Percentiles rank a stretch among this genome's conserved stretches.
Evolutionary conservation across 495 filamentous ascomycete species (phyloP).

Genomic region (Annulohypoxylon moriforme): DNA sequence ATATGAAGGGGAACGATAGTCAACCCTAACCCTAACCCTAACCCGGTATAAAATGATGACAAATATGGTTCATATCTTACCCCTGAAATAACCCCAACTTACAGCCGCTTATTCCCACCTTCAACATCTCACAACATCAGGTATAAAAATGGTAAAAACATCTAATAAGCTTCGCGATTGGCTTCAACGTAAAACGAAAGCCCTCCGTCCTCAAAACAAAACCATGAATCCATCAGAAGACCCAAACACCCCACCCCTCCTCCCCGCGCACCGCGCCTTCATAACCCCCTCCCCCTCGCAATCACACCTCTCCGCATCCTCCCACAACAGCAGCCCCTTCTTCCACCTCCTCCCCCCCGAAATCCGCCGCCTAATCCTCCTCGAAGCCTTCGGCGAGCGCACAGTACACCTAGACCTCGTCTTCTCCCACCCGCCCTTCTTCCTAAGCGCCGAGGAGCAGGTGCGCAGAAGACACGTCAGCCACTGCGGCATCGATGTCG

Average conservation of each 20-base stretch:
- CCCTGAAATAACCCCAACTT: neutral
- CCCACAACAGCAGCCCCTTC: constrained; percentile 13
- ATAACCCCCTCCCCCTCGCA: neutral
- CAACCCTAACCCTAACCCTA: neutral
- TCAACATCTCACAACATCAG: neutral
- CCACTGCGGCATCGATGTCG: neutral
- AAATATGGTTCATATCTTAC: neutral
- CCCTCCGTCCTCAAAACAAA: neutral
- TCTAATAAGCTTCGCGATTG: neutral
- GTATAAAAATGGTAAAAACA: neutral
- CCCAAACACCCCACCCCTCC: neutral
- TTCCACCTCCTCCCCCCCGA: constrained; percentile 30
- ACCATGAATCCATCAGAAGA: neutral
- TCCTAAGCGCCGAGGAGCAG: too few species aligned
- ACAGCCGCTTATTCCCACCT: neutral
- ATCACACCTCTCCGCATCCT: neutral
- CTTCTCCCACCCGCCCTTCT: constrained; percentile 31
- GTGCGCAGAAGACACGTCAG: neutral
- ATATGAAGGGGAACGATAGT: neutral
- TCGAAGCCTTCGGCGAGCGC: constrained; percentile 38
- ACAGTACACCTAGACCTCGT: constrained; percentile 37
- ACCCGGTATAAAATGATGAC: neutral
- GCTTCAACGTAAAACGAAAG: neutral
- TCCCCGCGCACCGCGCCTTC: neutral
- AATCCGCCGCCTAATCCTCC: constrained; percentile 36